phyloP scores from a whole-genome alignment of 208 protist species.

The Tritrichomonas foetus region DNA sequence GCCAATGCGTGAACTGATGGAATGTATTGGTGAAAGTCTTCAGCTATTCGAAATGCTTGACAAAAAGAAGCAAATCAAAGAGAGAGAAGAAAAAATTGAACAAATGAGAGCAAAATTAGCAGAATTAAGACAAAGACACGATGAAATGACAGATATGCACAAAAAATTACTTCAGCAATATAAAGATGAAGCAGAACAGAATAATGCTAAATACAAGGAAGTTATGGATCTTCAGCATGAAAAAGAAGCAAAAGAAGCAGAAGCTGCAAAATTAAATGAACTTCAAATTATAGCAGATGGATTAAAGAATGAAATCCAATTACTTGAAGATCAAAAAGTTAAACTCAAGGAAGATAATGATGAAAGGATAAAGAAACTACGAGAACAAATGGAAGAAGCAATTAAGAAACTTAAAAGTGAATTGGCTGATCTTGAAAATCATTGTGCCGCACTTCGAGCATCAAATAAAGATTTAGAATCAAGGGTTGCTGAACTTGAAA shows the following conservation, averaged over 20 bases:
- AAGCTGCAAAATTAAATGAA: not conserved
- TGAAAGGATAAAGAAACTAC: not conserved
- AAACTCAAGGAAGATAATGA: not conserved
- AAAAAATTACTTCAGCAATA: not conserved
- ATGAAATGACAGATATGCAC: not conserved
- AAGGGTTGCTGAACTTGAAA: not conserved
- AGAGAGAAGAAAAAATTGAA: not conserved
- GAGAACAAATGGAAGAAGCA: not conserved
- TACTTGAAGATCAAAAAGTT: not conserved
- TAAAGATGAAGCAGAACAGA: not conserved
- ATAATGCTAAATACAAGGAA: not conserved
- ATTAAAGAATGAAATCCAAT: not conserved
- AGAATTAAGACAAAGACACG: not conserved
- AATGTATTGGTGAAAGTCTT: not conserved
- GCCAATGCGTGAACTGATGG: not conserved
- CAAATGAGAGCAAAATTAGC: not conserved
- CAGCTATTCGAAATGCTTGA: not conserved
- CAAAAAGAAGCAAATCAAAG: not conserved
- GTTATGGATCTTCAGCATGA: not conserved
- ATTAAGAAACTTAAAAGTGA: not conserved
- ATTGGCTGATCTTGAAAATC: not conserved
- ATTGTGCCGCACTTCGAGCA: not conserved
- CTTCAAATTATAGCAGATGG: conserved; percentile 16
- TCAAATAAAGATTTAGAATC: not conserved
- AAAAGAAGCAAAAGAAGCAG: conserved; percentile 12